These are phyloP conservation scores for Musa schizocarpa DNA, from an alignment of 176 grass and related monocot species.

Conservation along the genomic window DNA sequence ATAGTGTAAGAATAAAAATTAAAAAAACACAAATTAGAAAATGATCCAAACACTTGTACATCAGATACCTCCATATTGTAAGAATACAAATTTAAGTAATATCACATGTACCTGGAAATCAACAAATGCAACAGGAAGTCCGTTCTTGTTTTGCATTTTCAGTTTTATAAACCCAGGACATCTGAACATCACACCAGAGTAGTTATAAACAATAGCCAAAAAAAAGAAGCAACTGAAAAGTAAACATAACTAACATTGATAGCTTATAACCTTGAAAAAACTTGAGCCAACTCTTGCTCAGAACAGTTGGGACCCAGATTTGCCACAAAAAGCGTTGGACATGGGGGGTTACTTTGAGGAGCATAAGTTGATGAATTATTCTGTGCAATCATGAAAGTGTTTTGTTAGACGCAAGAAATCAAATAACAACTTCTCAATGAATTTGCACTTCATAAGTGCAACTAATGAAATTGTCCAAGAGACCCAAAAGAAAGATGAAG, in stretches of 20 bases:
- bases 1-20: no score
- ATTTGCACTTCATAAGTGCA: neutral
- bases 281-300: conserved; percentile 64
- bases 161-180: conserved; percentile 71
- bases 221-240: conserved; percentile 3
- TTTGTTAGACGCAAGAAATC: conserved; percentile 2
- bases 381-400: neutral
- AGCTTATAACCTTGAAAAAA: conserved; percentile 61
- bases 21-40: neutral
- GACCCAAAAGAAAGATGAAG: neutral
- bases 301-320: conserved; percentile 72
- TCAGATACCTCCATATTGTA: neutral
- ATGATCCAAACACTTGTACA: neutral
- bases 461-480: neutral
- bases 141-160: conserved; percentile 87
- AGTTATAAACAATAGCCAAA: conserved; percentile 2
- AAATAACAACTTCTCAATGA: neutral
- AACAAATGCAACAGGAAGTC: conserved; percentile 86
- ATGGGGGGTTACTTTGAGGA: conserved; percentile 66
- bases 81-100: neutral
- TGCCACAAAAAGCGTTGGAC: conserved; percentile 83
- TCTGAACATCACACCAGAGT: conserved; percentile 33
- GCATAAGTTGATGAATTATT: conserved; percentile 27
- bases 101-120: conserved; percentile 62
- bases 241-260: neutral